phyloP scores from a whole-genome alignment of 805 yeast species.

The Yarrowia divulgata region DNA sequence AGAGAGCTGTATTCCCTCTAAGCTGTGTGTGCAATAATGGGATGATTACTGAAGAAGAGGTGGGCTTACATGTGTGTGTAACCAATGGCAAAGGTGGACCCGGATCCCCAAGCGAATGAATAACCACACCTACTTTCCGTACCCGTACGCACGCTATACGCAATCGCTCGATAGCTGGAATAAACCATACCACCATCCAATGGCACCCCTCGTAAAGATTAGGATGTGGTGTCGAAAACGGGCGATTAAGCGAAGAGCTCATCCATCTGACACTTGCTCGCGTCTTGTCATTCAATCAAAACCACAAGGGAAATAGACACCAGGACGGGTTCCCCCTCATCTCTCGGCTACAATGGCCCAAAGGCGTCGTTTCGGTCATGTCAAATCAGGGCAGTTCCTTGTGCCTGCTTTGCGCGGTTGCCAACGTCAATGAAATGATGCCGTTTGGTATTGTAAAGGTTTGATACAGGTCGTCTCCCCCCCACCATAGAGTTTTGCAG shows the following conservation, averaged over 20 bases:
- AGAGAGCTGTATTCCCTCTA: too few relatives aligned
- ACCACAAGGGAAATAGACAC: too few relatives aligned
- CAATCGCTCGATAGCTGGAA: too few relatives aligned
- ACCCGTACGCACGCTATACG: too few relatives aligned
- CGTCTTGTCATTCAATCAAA: too few relatives aligned
- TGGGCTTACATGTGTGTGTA: not conserved
- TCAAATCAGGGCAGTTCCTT: conserved; percentile 13
- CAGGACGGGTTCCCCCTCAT: not conserved
- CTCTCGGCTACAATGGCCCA: conserved; percentile 6
- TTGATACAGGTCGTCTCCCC: too few relatives aligned
- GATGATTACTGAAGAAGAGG: not conserved
- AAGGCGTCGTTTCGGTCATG: not conserved
- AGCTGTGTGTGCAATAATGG: not conserved
- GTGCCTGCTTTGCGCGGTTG: conserved; percentile 36
- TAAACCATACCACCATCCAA: too few relatives aligned
- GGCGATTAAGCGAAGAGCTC: too few relatives aligned
- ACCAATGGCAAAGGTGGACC: not conserved
- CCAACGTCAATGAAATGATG: not conserved
- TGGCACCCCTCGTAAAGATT: not conserved
- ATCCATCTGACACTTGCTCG: too few relatives aligned
- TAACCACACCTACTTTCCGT: too few relatives aligned
- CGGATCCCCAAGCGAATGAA: not conserved
- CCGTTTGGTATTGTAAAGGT: not conserved
- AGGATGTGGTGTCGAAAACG: too few relatives aligned
- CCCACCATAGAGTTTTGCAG: not conserved